Evolutionary conservation across 352 stramenopile genomes (phyloP).

Genomic region (Pythium phragmiticola): DNA sequence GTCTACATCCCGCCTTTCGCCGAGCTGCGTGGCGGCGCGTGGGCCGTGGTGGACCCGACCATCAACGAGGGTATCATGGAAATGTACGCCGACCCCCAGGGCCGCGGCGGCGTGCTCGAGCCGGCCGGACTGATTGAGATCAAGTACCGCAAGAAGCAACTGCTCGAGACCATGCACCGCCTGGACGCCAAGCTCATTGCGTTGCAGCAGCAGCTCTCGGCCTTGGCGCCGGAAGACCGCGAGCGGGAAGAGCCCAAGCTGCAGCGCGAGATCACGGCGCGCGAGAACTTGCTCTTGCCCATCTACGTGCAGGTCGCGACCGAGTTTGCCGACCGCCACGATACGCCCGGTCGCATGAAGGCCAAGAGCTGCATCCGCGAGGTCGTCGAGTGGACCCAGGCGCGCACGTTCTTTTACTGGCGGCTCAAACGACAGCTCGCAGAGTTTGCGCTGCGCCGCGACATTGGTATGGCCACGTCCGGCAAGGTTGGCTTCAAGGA

Average conservation of each 20-base stretch:
- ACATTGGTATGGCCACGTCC: constrained; percentile 42
- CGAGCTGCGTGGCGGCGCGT: constrained; percentile 98
- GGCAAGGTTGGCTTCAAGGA: constrained; percentile 45
- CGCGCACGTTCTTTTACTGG: constrained; percentile 99
- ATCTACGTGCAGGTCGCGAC: constrained; percentile 98
- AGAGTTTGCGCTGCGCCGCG: constrained; percentile 92
- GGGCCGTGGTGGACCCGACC: constrained; percentile 99
- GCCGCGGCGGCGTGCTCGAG: constrained; percentile 98
- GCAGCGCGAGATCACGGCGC: constrained; percentile 88
- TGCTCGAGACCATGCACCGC: constrained; percentile 96
- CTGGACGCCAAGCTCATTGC: constrained; percentile 93
- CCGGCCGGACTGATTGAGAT: constrained; percentile 97
- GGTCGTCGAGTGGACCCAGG: constrained; percentile 94
- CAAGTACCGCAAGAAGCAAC: constrained; percentile 99
- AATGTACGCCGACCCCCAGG: constrained; percentile 97
- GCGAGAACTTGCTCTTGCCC: constrained; percentile 93
- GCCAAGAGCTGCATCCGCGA: constrained; percentile 97
- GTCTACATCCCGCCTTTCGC: constrained; percentile 99
- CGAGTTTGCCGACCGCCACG: constrained; percentile 99
- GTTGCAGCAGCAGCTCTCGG: constrained; percentile 80
- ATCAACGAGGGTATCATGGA: constrained; percentile 99
- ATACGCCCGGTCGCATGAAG: constrained; percentile 99
- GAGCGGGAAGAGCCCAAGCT: constrained; percentile 54
- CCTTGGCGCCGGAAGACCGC: constrained; percentile 46
- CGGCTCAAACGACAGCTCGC: constrained; percentile 96